A percentile compares a stretch with the other conserved stretches of the same genome.
These are phyloP conservation scores for Quercus agrifolia DNA, from an alignment of 306 rosid genomes.

Conservation along the genomic window DNA sequence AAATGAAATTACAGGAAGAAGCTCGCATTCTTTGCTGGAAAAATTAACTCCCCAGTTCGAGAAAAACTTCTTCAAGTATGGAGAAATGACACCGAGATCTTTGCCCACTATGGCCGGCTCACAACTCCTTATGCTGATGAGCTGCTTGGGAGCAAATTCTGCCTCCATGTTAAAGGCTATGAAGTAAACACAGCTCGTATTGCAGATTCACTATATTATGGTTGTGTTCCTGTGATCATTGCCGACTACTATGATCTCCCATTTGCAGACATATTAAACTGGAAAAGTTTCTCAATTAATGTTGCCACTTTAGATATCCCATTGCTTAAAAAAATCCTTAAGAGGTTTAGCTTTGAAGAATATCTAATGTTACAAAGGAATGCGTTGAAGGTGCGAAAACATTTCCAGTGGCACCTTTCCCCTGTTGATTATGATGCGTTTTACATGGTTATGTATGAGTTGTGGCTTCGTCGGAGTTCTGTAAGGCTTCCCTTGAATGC, in stretches of 20 bases:
- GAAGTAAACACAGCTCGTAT: slow-evolving; percentile 90
- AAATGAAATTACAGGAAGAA: slow-evolving; percentile 41
- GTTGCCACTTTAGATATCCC: slow-evolving; percentile 64
- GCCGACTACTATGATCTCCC: slow-evolving; percentile 84
- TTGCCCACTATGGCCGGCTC: slow-evolving; percentile 66
- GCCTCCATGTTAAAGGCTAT: slow-evolving; percentile 84
- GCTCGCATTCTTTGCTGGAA: slow-evolving; percentile 92
- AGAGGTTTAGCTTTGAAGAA: slow-evolving; percentile 42
- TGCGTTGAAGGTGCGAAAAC: slow-evolving; percentile 65
- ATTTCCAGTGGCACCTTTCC: slow-evolving; percentile 77
- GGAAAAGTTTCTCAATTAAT: slow-evolving; percentile 65
- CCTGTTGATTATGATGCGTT: slow-evolving; percentile 68
- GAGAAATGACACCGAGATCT: slow-evolving; percentile 73
- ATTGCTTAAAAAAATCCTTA: slow-evolving; percentile 54
- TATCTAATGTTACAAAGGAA: slow-evolving; percentile 49
- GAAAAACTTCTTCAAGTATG: slow-evolving; percentile 47
- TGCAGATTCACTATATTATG: slow-evolving; percentile 73
- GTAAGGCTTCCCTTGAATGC: slow-evolving; percentile 22
- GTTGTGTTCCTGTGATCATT: slow-evolving; percentile 80
- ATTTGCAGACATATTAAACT: slow-evolving; percentile 63
- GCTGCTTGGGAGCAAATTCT: slow-evolving; percentile 75
- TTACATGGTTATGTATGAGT: slow-evolving; percentile 77
- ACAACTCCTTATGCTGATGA: slow-evolving; percentile 74
- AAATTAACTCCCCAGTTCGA: slow-evolving; percentile 56
- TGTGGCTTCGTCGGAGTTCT: slow-evolving; percentile 80